A percentile compares a stretch with the other conserved stretches of the same genome.
Evolutionary conservation across 1,284 basidiomycete species (phyloP).

Genomic region (Austropuccinia psidii): DNA sequence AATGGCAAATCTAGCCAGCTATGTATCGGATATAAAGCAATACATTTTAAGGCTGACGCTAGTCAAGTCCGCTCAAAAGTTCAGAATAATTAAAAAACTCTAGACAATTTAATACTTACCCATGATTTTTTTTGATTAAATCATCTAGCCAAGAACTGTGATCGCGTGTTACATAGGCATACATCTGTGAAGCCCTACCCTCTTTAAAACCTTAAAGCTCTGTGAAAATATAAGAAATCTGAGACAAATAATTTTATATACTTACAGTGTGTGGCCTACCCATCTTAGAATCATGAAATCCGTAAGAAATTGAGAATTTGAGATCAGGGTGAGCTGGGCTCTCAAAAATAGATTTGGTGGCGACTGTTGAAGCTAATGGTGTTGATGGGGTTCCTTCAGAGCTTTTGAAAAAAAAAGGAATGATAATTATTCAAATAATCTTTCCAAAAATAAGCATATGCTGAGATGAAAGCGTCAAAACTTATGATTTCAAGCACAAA

Average conservation of each 20-base stretch:
- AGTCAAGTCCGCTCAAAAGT: not conserved
- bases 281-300: constrained; percentile 2
- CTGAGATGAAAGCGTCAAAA: not conserved
- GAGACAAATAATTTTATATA: too few relatives aligned
- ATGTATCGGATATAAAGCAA: too few relatives aligned
- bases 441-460: too few relatives aligned
- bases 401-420: not conserved
- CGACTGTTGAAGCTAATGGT: not conserved
- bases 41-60: too few relatives aligned
- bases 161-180: not conserved
- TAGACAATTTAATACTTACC: not conserved
- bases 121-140: not conserved
- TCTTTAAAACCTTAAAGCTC: too few relatives aligned
- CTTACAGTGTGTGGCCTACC: not conserved
- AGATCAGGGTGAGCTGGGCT: too few relatives aligned
- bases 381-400: not conserved
- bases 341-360: not conserved
- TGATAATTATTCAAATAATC: too few relatives aligned
- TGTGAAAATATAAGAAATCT: too few relatives aligned
- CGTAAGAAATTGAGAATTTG: not conserved
- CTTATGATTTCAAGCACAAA: not conserved
- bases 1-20: not conserved
- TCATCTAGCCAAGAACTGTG: not conserved
- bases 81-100: not conserved
- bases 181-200: too few relatives aligned